phyloP scores from a whole-genome alignment of 306 rosid species.

The Albizia julibrissin region DNA sequence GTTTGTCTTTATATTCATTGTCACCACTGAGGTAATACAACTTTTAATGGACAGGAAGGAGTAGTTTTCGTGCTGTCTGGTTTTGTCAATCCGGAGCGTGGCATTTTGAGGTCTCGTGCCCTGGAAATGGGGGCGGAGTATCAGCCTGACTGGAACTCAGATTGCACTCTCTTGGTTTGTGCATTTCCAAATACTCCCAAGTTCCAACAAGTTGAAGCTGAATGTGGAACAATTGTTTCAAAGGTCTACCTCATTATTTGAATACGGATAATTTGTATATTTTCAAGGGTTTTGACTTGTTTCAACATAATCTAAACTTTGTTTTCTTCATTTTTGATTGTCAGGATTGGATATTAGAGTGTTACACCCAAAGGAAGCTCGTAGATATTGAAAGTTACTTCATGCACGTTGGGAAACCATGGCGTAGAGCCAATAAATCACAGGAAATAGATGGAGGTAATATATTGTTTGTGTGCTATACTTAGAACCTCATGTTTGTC shows the following conservation, averaged over 20 bases:
- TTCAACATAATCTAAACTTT: constrained; percentile 25
- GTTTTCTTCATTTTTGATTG: constrained; percentile 20
- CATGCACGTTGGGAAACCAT: constrained; percentile 84
- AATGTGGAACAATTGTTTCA: constrained; percentile 85
- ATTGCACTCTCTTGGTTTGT: constrained; percentile 86
- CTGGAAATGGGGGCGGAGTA: constrained; percentile 96
- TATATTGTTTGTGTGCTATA: constrained; percentile 13
- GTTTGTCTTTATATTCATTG: constrained; percentile 11
- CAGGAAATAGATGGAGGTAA: constrained; percentile 55
- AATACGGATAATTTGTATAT: neutral
- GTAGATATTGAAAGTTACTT: constrained; percentile 78
- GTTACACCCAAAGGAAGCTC: constrained; percentile 76
- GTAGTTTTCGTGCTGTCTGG: constrained; percentile 92
- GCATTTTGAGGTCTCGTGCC: constrained; percentile 77
- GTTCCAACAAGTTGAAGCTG: constrained; percentile 89
- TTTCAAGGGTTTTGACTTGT: constrained; percentile 10
- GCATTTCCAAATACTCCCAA: constrained; percentile 91
- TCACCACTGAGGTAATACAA: constrained; percentile 22
- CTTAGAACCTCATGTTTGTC: constrained; percentile 17
- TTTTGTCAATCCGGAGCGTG: constrained; percentile 90
- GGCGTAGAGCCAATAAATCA: constrained; percentile 69
- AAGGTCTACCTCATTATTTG: constrained; percentile 55
- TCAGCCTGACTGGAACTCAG: constrained; percentile 83
- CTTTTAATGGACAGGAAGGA: constrained; percentile 69
- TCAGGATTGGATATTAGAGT: constrained; percentile 90